phyloP scores from a whole-genome alignment of 805 yeast species.

The Candida boleticola region DNA sequence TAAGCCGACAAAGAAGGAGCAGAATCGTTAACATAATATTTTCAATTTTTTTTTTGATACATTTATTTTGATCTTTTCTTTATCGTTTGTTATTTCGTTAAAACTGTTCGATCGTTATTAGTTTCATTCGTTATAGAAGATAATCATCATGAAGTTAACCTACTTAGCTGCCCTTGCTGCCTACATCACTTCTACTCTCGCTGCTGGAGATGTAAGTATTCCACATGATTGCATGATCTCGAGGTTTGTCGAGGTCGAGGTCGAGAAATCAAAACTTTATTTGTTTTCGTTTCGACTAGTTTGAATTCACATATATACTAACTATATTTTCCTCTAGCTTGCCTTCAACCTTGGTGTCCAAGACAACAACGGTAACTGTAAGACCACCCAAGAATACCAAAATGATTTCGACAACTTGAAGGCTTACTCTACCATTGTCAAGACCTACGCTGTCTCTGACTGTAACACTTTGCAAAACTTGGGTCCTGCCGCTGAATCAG shows the following conservation, averaged over 20 bases:
- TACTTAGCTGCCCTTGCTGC: slow-evolving; percentile 47
- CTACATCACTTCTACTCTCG: slow-evolving; percentile 48
- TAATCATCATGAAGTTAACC: slow-evolving; percentile 20
- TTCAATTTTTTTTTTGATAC: no score
- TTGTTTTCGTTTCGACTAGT: not conserved
- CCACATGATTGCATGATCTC: not conserved
- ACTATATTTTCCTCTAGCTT: slow-evolving; percentile 39
- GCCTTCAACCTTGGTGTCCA: slow-evolving; percentile 88
- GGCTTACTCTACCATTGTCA: slow-evolving; percentile 61
- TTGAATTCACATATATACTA: slow-evolving; percentile 11
- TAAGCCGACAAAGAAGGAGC: no score
- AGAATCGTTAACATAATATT: no score
- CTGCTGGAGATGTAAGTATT: slow-evolving; percentile 53
- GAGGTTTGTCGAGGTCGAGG: no score
- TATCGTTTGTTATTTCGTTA: not conserved
- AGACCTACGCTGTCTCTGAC: slow-evolving; percentile 90
- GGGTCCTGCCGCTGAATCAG: slow-evolving; percentile 82
- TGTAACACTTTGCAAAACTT: slow-evolving; percentile 83
- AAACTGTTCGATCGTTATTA: no score
- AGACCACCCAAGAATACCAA: slow-evolving; percentile 66
- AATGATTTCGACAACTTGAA: slow-evolving; percentile 62
- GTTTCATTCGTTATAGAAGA: no score
- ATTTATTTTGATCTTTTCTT: slow-evolving; percentile 4
- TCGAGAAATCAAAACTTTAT: not conserved
- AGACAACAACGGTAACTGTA: slow-evolving; percentile 73